Evolutionary conservation across 805 yeast species (phyloP), one percentile per base, ranked within the genome.

Genomic region (Hanseniaspora jakobsenii): DNA sequence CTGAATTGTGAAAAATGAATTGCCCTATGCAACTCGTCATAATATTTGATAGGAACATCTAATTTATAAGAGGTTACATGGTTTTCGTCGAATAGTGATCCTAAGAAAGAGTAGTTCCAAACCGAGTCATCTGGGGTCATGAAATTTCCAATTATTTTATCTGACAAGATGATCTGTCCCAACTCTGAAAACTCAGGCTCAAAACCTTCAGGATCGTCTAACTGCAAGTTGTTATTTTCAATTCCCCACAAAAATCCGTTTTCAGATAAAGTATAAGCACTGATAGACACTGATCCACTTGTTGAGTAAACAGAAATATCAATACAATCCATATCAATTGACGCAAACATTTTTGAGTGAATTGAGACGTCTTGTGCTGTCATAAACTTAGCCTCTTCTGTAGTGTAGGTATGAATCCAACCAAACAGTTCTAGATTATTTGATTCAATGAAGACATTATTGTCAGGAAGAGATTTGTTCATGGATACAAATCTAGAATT

Each of bases 61-160:
- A 81, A 55, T 56, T 81, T 83, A 59, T 86, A 57, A 12, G 67
- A 75, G 53, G 71, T 84, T 6, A 65, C 67, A 36, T 73, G 59
- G n/a, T 71, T 70, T 4, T 75, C 65, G 53, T 72, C 77, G 81
- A 91, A 91, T 7, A 81, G 73, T 1, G 91, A 78, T 2, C 95
- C 91, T 64, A 84, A 71, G 54, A 91, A 89, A 2, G 93, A 71
- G 57, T 80, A 85, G 59, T 91, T 91, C 99, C 99, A 91, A 24
- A 85, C 58, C 47, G 75, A 77, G 26, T 79, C 78, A 18, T 75
- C 77, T 1, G 99, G 99, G 1, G 85, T 93, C 60, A 84, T 58
- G 61, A 84, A 87, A 51, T 76, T 78, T 5, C 98, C 98, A 58
- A 72, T 69, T 38, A 84, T 70, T 47, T 78, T 67, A 49, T 78